These are phyloP conservation scores for Dendrothele bispora DNA, from an alignment of 768 basidiomycete species.

Conservation along the genomic window DNA sequence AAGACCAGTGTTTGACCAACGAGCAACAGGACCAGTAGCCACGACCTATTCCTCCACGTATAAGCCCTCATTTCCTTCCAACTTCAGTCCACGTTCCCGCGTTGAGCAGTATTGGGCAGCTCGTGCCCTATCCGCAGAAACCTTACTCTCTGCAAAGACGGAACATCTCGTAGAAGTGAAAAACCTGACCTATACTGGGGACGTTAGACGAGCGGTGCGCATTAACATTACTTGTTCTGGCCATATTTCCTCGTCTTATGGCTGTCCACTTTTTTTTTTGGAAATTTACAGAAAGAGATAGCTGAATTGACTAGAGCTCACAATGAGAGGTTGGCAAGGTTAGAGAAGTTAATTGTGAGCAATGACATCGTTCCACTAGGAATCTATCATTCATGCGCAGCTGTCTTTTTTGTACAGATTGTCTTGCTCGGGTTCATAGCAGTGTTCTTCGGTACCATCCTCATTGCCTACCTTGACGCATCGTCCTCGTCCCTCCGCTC, in stretches of 20 bases:
- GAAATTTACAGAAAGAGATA: conserved; percentile 43
- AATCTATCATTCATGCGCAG: neutral
- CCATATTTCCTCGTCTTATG: neutral
- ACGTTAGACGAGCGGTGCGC: conserved; percentile 48
- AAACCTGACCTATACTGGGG: conserved; percentile 38
- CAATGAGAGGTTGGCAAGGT: conserved; percentile 44
- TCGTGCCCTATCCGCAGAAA: conserved; percentile 66
- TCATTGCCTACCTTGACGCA: conserved; percentile 35
- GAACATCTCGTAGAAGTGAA: conserved; percentile 51
- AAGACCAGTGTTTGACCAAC: neutral
- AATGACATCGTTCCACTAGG: neutral
- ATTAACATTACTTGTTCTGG: neutral
- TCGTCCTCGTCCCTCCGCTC: conserved; percentile 34
- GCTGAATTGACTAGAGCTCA: conserved; percentile 36
- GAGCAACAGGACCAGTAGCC: neutral
- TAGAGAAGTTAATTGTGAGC: conserved; percentile 56
- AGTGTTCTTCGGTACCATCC: conserved; percentile 32
- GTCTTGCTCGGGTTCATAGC: conserved; percentile 21
- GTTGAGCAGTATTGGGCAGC: conserved; percentile 68
- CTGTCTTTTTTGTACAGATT: conserved; percentile 4
- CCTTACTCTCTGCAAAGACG: conserved; percentile 48
- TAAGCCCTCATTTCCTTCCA: conserved; percentile 11
- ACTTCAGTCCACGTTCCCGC: conserved; percentile 2
- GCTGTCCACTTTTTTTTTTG: neutral
- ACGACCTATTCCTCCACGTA: neutral